These are phyloP conservation scores for Penicillium antarcticum DNA, from an alignment of 495 filamentous ascomycete species.

Conservation along the genomic window DNA sequence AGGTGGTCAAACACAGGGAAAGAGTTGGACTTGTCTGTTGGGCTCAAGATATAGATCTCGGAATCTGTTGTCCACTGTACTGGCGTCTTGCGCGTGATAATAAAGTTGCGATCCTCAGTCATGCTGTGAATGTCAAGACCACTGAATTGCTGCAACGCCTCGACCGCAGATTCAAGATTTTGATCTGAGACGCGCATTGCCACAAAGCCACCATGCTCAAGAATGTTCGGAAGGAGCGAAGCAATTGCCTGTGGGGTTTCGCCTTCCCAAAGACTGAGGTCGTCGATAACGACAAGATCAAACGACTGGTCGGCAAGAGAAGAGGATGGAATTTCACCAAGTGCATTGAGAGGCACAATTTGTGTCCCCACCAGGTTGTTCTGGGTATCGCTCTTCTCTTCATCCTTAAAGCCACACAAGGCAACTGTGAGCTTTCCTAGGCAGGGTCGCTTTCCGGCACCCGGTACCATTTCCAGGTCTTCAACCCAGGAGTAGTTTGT, in stretches of 20 bases:
- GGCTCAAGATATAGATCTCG: conserved; percentile 14
- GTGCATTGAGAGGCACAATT: background rate
- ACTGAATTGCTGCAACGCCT: conserved; percentile 1
- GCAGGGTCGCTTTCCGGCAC: conserved; percentile 9
- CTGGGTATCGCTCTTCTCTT: background rate
- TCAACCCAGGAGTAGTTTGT: conserved; percentile 3
- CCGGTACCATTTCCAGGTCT: background rate
- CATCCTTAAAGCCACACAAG: background rate
- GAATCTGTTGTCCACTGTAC: conserved; percentile 9
- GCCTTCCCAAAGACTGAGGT: conserved; percentile 4
- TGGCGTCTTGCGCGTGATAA: conserved; percentile 11
- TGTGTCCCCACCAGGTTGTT: background rate
- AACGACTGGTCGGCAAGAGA: conserved; percentile 5
- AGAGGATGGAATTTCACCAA: conserved; percentile 8
- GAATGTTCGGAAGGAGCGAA: background rate
- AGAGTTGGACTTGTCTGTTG: conserved; percentile 1
- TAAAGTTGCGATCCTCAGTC: conserved; percentile 9
- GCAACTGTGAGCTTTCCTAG: conserved; percentile 9
- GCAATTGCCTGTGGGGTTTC: background rate
- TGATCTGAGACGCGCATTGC: conserved; percentile 6
- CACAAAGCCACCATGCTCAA: conserved; percentile 9
- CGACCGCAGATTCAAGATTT: background rate
- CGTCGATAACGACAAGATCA: conserved; percentile 14
- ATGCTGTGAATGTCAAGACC: conserved; percentile 9
- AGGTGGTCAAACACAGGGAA: conserved; percentile 10